phyloP scores from a whole-genome alignment of 1,139 yeast species.

The Yamadazyma pseudoaaseri region DNA sequence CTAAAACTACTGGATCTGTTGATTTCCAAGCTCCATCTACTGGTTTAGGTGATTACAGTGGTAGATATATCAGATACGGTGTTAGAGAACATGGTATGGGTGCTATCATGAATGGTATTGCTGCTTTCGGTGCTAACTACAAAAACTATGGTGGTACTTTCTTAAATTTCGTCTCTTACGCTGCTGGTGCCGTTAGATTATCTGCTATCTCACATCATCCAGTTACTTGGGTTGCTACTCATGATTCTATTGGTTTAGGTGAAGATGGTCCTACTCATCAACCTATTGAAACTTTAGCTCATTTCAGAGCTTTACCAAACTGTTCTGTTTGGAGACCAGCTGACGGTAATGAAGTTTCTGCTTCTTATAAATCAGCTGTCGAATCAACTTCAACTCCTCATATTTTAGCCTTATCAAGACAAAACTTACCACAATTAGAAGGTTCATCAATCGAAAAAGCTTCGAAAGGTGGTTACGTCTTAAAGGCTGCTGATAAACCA shows the following conservation, averaged over 20 bases:
- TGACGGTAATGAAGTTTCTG: conserved; percentile 98
- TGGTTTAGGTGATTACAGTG: conserved; percentile 81
- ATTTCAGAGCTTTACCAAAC: conserved; percentile 97
- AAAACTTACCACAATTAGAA: conserved; percentile 94
- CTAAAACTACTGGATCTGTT: conserved; percentile 79
- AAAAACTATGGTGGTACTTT: conserved; percentile 97
- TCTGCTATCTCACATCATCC: conserved; percentile 94
- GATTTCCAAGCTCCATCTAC: conserved; percentile 93
- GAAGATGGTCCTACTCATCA: conserved; percentile 99
- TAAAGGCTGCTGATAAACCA: conserved; percentile 57
- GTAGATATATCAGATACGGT: conserved; percentile 97
- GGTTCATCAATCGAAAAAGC: conserved; percentile 94
- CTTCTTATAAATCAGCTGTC: conserved; percentile 86
- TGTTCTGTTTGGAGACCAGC: conserved; percentile 99
- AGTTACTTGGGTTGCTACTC: conserved; percentile 96
- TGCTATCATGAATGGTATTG: conserved; percentile 97
- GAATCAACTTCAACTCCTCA: conserved; percentile 77
- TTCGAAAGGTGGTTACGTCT: conserved; percentile 89
- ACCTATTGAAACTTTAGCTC: conserved; percentile 98
- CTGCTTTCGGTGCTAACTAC: conserved; percentile 92
- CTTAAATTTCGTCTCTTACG: conserved; percentile 97
- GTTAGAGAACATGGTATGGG: conserved; percentile 99
- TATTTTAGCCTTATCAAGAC: conserved; percentile 92
- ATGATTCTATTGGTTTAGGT: conserved; percentile 98
- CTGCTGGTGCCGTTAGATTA: conserved; percentile 95